Percentiles rank a stretch among this genome's conserved stretches.
Conservation (phyloP, 2,329 filamentous ascomycete species). For the Claviceps humidiphila region DNA sequence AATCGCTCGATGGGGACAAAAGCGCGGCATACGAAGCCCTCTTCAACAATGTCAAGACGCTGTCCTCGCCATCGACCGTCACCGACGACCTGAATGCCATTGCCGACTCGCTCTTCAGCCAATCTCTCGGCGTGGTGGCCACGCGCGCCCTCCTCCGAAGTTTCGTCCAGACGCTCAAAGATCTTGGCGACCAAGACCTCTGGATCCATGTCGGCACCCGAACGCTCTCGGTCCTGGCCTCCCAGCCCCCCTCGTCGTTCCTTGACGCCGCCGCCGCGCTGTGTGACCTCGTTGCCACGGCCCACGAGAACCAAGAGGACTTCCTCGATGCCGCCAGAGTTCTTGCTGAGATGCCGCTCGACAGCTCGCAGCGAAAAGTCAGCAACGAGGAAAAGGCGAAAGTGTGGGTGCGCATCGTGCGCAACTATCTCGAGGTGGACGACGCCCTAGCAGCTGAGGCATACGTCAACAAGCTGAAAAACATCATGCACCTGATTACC, state of each 20-base stretch:
- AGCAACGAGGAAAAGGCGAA: conserved; percentile 69
- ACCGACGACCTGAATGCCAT: conserved; percentile 52
- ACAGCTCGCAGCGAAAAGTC: conserved; percentile 75
- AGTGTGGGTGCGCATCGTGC: conserved; percentile 87
- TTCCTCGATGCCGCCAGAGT: conserved; percentile 64
- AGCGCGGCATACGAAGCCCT: conserved; percentile 33
- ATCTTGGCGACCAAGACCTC: conserved; percentile 46
- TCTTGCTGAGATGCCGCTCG: conserved; percentile 74
- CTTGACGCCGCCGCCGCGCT: conserved; percentile 74
- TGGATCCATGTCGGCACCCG: conserved; percentile 66
- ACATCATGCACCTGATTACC: conserved; percentile 66
- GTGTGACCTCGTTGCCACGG: conserved; percentile 68
- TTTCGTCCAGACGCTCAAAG: conserved; percentile 51
- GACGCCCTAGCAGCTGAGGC: conserved; percentile 74
- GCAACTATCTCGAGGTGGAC: conserved; percentile 88
- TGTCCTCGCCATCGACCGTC: conserved; percentile 26
- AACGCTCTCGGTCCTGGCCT: conserved; percentile 52
- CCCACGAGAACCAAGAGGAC: conserved; percentile 72
- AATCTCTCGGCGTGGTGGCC: conserved; percentile 62
- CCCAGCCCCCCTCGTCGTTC: conserved; percentile 50
- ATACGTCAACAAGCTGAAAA: conserved; percentile 91
- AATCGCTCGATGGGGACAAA: conserved; percentile 26
- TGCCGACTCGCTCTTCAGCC: conserved; percentile 51
- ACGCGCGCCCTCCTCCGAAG: conserved; percentile 55
- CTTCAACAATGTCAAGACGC: conserved; percentile 27